Conservation (phyloP, 1,284 basidiomycete genomes). For the Cutaneotrichosporon sp. region DNA sequence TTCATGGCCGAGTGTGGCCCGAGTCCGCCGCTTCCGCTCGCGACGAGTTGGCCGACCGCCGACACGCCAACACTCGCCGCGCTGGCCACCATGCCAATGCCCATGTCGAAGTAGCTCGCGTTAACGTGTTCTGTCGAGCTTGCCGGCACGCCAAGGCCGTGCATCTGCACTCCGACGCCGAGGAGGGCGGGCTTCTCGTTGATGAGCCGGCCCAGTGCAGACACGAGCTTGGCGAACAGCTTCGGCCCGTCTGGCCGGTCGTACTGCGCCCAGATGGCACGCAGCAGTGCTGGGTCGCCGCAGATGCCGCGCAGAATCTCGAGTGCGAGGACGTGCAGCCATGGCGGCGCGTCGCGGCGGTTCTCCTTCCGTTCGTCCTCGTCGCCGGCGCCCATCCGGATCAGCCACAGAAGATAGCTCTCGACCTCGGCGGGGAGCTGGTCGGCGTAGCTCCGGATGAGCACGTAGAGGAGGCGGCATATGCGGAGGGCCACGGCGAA, state of each 20-base stretch:
- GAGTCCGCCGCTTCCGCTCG: conserved; percentile 61
- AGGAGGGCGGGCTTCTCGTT: conserved; percentile 83
- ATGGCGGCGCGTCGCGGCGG: conserved; percentile 58
- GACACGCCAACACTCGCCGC: conserved; percentile 77
- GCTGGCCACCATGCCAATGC: conserved; percentile 78
- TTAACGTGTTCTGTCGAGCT: conserved; percentile 29
- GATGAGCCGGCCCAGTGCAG: conserved; percentile 76
- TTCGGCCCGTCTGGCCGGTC: conserved; percentile 64
- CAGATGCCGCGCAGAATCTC: conserved; percentile 89
- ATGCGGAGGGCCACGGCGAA: conserved; percentile 89
- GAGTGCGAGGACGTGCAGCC: conserved; percentile 88
- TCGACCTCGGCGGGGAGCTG: conserved; percentile 80
- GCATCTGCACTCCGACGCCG: conserved; percentile 75
- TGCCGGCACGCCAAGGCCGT: conserved; percentile 66
- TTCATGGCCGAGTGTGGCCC: conserved; percentile 78
- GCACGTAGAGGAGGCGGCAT: conserved; percentile 87
- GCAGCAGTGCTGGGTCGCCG: conserved; percentile 76
- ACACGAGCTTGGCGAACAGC: conserved; percentile 76
- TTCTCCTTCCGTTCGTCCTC: conserved; percentile 36
- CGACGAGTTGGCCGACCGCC: conserved; percentile 67
- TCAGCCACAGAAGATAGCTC: conserved; percentile 78
- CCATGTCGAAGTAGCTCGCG: conserved; percentile 61
- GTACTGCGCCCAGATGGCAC: conserved; percentile 77
- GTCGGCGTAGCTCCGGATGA: conserved; percentile 85
- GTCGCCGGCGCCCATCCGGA: conserved; percentile 75